These are phyloP conservation scores for Alternaria ventricosa DNA, from an alignment of 2,329 filamentous ascomycete genomes.

Conservation along the genomic window DNA sequence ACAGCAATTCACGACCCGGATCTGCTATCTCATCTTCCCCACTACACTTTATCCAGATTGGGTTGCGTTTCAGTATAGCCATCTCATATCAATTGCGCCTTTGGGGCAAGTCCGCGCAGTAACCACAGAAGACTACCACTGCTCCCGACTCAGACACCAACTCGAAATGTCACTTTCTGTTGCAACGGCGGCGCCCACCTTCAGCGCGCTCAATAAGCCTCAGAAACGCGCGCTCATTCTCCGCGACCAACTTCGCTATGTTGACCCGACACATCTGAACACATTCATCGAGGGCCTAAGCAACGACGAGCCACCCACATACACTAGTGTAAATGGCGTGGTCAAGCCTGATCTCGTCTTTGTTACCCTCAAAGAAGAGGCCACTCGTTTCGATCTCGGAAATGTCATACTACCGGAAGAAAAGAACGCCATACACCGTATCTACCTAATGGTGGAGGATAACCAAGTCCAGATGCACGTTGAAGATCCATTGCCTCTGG, in stretches of 20 bases:
- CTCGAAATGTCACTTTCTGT: background rate
- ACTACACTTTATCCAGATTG: background rate
- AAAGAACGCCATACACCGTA: slow-evolving; percentile 14
- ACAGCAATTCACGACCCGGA: background rate
- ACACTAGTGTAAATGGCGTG: slow-evolving; percentile 27
- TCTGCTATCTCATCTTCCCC: background rate
- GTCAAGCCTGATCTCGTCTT: slow-evolving; percentile 28
- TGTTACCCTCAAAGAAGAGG: slow-evolving; percentile 29
- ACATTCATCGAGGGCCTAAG: slow-evolving; percentile 33
- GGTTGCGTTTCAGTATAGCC: background rate
- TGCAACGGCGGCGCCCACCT: slow-evolving; percentile 20
- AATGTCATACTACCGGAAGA: slow-evolving; percentile 35
- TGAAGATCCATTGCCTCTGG: slow-evolving; percentile 22
- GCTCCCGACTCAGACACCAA: background rate
- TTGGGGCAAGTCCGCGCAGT: background rate
- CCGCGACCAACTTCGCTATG: slow-evolving; percentile 36
- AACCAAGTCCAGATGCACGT: slow-evolving; percentile 28
- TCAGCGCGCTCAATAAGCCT: slow-evolving; percentile 30
- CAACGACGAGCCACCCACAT: slow-evolving; percentile 38
- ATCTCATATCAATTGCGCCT: background rate
- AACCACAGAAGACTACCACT: background rate
- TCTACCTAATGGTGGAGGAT: slow-evolving; percentile 25
- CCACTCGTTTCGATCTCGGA: slow-evolving; percentile 35
- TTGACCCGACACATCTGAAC: slow-evolving; percentile 32
- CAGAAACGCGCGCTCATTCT: slow-evolving; percentile 39